Conservation (phyloP, 78 protist species). For the Pelomyxa schiedti region DNA sequence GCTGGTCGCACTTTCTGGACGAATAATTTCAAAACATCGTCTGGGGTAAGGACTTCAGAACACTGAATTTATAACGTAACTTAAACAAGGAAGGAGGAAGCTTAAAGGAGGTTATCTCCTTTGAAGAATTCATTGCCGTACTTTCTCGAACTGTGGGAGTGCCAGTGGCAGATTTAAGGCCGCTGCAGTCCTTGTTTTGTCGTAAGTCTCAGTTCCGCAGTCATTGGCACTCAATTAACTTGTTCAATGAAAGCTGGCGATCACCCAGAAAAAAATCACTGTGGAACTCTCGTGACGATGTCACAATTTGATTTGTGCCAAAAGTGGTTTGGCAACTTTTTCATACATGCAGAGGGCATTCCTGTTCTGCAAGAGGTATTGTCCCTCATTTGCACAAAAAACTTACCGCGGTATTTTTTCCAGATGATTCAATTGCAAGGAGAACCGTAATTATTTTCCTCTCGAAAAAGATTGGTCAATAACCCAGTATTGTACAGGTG, state of each 20-base stretch:
- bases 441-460: background rate
- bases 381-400: no score
- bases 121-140: background rate
- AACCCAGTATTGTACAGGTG: background rate
- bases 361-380: background rate
- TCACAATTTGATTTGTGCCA: background rate
- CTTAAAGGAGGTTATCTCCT: background rate
- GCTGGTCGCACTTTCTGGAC: background rate
- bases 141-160: background rate
- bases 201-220: background rate
- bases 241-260: no score
- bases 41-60: background rate
- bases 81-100: no score
- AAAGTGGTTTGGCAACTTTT: background rate
- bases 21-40: background rate
- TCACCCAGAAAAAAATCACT: no score
- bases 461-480: background rate
- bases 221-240: background rate
- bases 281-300: no score
- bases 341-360: background rate
- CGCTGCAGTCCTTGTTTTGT: background rate
- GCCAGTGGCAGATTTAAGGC: background rate
- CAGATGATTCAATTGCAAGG: background rate
- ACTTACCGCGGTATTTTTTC: background rate
- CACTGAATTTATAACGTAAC: background rate